These are phyloP conservation scores for Tolypocladium ovalisporum DNA, from an alignment of 2,329 filamentous ascomycete species.

Conservation along the genomic window DNA sequence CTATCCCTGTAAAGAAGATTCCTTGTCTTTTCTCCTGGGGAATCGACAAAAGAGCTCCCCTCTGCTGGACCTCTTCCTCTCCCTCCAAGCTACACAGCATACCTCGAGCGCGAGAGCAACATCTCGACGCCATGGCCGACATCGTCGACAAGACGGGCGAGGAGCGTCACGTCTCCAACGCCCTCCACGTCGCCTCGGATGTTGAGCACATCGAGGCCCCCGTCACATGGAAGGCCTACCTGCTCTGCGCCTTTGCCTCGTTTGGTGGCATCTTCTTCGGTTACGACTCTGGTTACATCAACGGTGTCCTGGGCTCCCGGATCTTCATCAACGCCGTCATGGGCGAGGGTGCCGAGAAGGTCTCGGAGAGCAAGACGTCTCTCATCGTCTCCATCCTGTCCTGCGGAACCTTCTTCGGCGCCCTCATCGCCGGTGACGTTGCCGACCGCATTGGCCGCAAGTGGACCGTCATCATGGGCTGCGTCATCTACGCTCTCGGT, in stretches of 20 bases:
- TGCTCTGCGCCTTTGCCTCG: slow-evolving; percentile 59
- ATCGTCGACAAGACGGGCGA: slow-evolving; percentile 9
- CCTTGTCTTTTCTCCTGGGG: background rate
- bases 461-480: slow-evolving; percentile 61
- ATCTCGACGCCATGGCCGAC: slow-evolving; percentile 13
- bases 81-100: background rate
- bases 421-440: slow-evolving; percentile 66
- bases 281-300: slow-evolving; percentile 70
- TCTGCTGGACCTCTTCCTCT: slow-evolving; percentile 1
- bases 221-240: slow-evolving; percentile 57
- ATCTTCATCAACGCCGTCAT: slow-evolving; percentile 43
- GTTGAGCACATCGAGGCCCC: slow-evolving; percentile 54
- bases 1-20: background rate
- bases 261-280: slow-evolving; percentile 70
- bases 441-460: slow-evolving; percentile 67
- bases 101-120: background rate
- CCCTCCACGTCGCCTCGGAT: slow-evolving; percentile 35
- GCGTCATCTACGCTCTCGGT: slow-evolving; percentile 59
- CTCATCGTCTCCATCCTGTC: slow-evolving; percentile 69
- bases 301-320: slow-evolving; percentile 44
- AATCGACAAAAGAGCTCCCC: background rate
- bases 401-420: slow-evolving; percentile 67
- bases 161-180: slow-evolving; percentile 14
- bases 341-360: slow-evolving; percentile 19
- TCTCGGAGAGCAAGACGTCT: slow-evolving; percentile 34